Conservation (phyloP, 106 monocot species). For the Amphibolis antarctica region DNA sequence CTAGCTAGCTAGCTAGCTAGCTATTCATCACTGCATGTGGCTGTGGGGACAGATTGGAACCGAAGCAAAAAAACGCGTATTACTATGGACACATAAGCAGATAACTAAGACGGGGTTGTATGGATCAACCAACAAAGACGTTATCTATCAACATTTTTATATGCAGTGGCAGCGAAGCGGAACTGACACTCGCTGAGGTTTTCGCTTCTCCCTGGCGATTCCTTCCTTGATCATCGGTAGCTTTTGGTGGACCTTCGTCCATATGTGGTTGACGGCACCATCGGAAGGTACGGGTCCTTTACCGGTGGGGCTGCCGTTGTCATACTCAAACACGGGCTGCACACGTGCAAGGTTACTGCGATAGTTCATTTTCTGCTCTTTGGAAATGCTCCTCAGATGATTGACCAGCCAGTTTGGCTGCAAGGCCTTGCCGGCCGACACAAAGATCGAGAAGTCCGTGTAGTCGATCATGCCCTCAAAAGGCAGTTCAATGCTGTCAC, state of each 20-base stretch:
- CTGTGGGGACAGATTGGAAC: too few species aligned
- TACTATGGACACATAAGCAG: too few species aligned
- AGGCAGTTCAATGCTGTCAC: constrained; percentile 83
- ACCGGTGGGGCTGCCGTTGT: constrained; percentile 42
- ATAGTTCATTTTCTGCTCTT: constrained; percentile 24
- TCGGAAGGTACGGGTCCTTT: constrained; percentile 28
- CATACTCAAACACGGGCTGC: constrained; percentile 69
- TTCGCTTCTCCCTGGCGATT: constrained; percentile 49
- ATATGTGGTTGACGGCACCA: constrained; percentile 83
- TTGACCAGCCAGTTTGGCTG: constrained; percentile 48
- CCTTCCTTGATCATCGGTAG: constrained; percentile 60
- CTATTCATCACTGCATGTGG: too few species aligned
- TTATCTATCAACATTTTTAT: constrained; percentile 12
- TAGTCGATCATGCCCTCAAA: constrained; percentile 95
- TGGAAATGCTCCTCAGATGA: constrained; percentile 41
- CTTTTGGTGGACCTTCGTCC: constrained; percentile 74
- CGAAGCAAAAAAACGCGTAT: too few species aligned
- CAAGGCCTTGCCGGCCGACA: constrained; percentile 54
- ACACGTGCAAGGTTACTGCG: constrained; percentile 51
- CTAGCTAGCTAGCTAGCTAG: too few species aligned
- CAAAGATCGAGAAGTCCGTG: constrained; percentile 55
- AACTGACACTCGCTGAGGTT: constrained; percentile 43
- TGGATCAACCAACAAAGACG: too few species aligned
- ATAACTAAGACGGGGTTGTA: too few species aligned
- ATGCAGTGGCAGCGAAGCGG: constrained; percentile 79